phyloP scores from a whole-genome alignment of 345 rosid genomes.

The Ceriops tagal region DNA sequence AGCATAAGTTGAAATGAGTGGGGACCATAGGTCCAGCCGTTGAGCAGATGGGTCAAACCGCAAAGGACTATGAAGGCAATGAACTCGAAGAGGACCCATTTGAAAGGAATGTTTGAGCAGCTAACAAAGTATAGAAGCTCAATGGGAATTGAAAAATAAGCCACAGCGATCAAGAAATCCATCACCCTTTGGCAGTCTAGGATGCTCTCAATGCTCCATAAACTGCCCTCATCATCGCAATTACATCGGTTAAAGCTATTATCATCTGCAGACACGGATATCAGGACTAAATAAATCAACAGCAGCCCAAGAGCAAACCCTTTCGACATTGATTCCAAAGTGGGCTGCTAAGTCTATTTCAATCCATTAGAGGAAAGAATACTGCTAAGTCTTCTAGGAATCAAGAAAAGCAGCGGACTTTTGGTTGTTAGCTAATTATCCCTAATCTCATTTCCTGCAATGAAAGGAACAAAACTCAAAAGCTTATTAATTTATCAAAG shows the following conservation, averaged over 20 bases:
- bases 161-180: slow-evolving; percentile 93
- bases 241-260: slow-evolving; percentile 59
- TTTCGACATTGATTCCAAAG: slow-evolving; percentile 56
- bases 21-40: slow-evolving; percentile 85
- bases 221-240: slow-evolving; percentile 82
- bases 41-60: slow-evolving; percentile 93
- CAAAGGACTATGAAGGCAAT: slow-evolving; percentile 96
- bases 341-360: slow-evolving; percentile 33
- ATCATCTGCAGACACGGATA: slow-evolving; percentile 35
- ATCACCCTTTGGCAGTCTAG: slow-evolving; percentile 74
- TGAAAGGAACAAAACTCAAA: slow-evolving; percentile 3
- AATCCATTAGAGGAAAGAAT: slow-evolving; percentile 31
- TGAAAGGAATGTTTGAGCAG: slow-evolving; percentile 91
- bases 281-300: slow-evolving; percentile 41
- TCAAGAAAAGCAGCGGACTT: slow-evolving; percentile 1
- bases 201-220: slow-evolving; percentile 78
- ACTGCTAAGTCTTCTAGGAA: neutral
- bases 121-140: slow-evolving; percentile 94
- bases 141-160: slow-evolving; percentile 90
- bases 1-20: slow-evolving; percentile 81
- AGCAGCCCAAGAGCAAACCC: slow-evolving; percentile 51
- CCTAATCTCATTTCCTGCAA: slow-evolving; percentile 22
- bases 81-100: slow-evolving; percentile 93
- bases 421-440: slow-evolving; percentile 13
- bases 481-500: neutral